Evolutionary conservation across 257 asterid species (phyloP).

Genomic region (Przewalskia tangutica): DNA sequence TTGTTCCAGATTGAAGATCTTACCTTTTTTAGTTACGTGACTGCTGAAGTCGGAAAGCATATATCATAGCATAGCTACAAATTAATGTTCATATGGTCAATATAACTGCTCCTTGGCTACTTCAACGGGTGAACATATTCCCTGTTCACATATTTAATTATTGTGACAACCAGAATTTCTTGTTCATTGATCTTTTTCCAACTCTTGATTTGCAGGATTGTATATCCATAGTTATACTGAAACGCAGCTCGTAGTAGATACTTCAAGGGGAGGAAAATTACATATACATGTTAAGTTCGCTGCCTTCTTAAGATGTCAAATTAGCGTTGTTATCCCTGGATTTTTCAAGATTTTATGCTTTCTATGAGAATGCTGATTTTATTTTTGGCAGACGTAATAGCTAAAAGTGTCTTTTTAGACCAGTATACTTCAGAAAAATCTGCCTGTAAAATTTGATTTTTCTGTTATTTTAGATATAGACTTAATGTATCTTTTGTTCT

Average conservation of each 20-base stretch:
- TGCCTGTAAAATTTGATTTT: not conserved
- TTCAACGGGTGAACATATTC: not conserved
- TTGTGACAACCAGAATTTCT: not conserved
- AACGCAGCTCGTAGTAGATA: conserved; percentile 88
- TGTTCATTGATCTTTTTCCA: conserved; percentile 6
- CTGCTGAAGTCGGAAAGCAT: not conserved
- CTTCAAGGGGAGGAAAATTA: conserved; percentile 88
- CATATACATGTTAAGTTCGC: conserved; percentile 62
- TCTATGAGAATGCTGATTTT: not conserved
- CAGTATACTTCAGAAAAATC: not conserved
- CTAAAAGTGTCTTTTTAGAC: not conserved
- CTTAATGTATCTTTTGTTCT: conserved; percentile 1
- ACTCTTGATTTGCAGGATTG: conserved; percentile 54
- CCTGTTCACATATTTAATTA: not conserved
- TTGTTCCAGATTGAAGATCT: not conserved
- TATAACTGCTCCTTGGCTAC: not conserved
- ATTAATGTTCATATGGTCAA: not conserved
- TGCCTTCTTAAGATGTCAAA: not conserved
- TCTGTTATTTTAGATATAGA: not conserved
- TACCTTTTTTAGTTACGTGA: not conserved
- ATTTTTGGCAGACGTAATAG: not conserved
- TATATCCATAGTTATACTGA: conserved; percentile 77
- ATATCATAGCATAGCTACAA: not conserved
- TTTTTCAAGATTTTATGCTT: not conserved
- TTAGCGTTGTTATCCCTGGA: not conserved